Conservation (phyloP, 352 stramenopile species). For the Phytophthora cajani region DNA sequence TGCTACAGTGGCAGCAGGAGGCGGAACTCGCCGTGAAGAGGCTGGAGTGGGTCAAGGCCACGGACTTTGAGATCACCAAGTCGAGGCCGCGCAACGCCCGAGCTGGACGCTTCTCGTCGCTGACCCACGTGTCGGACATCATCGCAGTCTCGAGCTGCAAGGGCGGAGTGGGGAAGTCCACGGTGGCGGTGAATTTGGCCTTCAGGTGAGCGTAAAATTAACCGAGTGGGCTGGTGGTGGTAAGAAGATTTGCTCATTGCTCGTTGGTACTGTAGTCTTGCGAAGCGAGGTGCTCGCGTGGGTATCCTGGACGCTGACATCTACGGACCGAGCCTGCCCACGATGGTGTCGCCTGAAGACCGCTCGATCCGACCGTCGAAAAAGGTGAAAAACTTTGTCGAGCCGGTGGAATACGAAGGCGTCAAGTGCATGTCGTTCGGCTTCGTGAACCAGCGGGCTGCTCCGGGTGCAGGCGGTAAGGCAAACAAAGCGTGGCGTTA, state of each 20-base stretch:
- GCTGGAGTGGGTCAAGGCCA: conserved; percentile 80
- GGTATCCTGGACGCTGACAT: conserved; percentile 99
- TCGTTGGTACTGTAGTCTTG: conserved; percentile 53
- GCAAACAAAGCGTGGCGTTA: background rate
- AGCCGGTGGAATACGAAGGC: conserved; percentile 86
- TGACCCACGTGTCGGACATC: conserved; percentile 87
- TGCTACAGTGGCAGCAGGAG: conserved; percentile 70
- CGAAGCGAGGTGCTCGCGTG: conserved; percentile 91
- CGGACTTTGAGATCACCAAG: conserved; percentile 71
- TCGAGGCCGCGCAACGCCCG: conserved; percentile 70
- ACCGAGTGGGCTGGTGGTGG: background rate
- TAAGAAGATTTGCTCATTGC: background rate
- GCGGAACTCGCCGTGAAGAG: conserved; percentile 53
- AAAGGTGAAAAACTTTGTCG: conserved; percentile 76
- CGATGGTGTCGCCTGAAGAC: conserved; percentile 91
- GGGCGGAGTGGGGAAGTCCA: conserved; percentile 99
- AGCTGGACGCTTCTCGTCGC: conserved; percentile 74
- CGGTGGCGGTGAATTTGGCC: conserved; percentile 98
- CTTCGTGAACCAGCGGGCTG: conserved; percentile 89
- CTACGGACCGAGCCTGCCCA: conserved; percentile 98
- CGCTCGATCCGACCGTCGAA: conserved; percentile 72
- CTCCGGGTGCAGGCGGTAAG: conserved; percentile 73
- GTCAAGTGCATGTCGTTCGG: conserved; percentile 95
- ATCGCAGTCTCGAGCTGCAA: conserved; percentile 95
- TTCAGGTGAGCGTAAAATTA: conserved; percentile 68